Base-by-base conservation (phyloP, 2,329 filamentous ascomycete genomes). In the Stemphylium vesicarium region DNA sequence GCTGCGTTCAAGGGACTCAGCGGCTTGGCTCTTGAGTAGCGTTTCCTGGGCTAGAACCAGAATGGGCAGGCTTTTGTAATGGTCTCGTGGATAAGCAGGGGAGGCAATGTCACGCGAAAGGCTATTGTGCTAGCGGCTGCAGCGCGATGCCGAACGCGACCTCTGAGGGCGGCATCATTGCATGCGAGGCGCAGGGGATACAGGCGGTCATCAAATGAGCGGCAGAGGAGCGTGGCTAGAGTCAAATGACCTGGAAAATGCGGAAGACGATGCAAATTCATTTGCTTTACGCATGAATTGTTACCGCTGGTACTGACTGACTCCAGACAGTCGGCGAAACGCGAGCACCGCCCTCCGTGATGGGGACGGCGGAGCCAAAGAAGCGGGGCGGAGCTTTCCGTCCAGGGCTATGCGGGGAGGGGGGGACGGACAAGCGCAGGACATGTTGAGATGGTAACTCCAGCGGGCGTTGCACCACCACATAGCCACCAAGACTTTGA, bases 321-420 rank as follows among this genome's bases (percentile, higher is more conserved):
- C 40, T 46, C 59, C 31, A 57, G 46, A 53, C 49, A 16, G 56
- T 70, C 65, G 68, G 69, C 56, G 66, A 70, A 68, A 67, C 62
- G 36, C 40, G 56, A 53, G 12, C 31, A 54, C 68, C 68, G 67
- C 51, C 18, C 54, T 53, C 67, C 65, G 66, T 43, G 54, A 58
- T 63, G 58, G 47, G 50, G 50, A 38, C 33, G 31, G 45, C 29
- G 42, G 42, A 50, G 56, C 31, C 42, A 46, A 33, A 38, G 50
- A 42, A 42, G 42, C 39, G 49, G 53, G 49, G 60, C 57, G 56
- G 53, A 56, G 57, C 35, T 35, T 46, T 16, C 47, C 50, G 41
- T 44, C 31, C 39, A 56, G 35, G 41, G 26, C 26, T 9, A 36
- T 45, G 46, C 59, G 57, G 57, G 60, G 60, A 64, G 63, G n/a